Conservation (phyloP, 176 grass and related monocot species). For the Carex myosuroides region DNA sequence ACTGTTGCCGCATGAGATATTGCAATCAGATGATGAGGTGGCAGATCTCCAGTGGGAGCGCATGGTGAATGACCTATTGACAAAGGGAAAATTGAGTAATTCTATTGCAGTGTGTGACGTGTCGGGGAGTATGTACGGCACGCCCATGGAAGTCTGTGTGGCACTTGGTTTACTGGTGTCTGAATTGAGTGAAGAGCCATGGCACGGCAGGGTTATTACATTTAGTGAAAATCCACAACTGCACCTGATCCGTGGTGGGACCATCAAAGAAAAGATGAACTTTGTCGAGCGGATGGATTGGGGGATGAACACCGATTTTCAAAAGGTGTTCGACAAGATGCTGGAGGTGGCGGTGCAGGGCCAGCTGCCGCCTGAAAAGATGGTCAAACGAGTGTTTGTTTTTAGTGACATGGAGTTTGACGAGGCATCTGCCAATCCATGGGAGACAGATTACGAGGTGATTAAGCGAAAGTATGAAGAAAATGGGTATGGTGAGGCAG, state of each 20-base stretch:
- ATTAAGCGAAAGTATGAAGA: slow-evolving; percentile 45
- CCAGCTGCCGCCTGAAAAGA: slow-evolving; percentile 34
- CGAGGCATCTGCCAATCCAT: slow-evolving; percentile 33
- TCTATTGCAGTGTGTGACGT: slow-evolving; percentile 74
- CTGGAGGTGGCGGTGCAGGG: slow-evolving; percentile 39
- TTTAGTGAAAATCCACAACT: slow-evolving; percentile 42
- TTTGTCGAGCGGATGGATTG: slow-evolving; percentile 41
- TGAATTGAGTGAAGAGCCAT: slow-evolving; percentile 58
- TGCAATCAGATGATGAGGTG: slow-evolving; percentile 30
- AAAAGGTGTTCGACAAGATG: slow-evolving; percentile 62
- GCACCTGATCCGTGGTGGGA: slow-evolving; percentile 31
- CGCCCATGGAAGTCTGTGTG: slow-evolving; percentile 53
- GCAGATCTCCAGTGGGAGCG: slow-evolving; percentile 62
- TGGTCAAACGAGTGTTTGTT: slow-evolving; percentile 57
- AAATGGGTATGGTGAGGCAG: slow-evolving; percentile 42
- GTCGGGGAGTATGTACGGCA: slow-evolving; percentile 47
- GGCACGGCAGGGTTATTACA: slow-evolving; percentile 47
- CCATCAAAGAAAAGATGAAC: slow-evolving; percentile 33
- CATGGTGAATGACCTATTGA: slow-evolving; percentile 45
- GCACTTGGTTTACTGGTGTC: slow-evolving; percentile 66
- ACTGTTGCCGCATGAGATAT: slow-evolving; percentile 63
- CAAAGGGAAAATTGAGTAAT: slow-evolving; percentile 38
- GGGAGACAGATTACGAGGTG: slow-evolving; percentile 87
- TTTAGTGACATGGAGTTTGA: slow-evolving; percentile 99
- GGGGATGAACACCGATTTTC: slow-evolving; percentile 62